These are phyloP conservation scores for Pseudonitzschia pungens DNA, from an alignment of 108 stramenopile species.

Conservation along the genomic window DNA sequence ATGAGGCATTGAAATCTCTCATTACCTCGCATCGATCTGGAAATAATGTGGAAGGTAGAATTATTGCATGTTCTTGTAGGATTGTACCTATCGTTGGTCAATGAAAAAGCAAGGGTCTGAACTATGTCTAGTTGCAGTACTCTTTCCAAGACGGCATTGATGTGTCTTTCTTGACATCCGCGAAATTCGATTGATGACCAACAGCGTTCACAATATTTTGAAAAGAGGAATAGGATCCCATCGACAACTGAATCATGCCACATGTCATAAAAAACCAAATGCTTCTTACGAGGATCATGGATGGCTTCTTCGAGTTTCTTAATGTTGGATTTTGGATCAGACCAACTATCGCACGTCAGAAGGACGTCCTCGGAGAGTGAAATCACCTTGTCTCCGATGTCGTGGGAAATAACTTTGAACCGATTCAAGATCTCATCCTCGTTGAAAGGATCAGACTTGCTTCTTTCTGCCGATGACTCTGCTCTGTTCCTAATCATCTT, in stretches of 20 bases:
- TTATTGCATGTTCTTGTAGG: constrained; percentile 1
- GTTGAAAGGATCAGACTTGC: constrained; percentile 59
- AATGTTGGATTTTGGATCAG: constrained; percentile 16
- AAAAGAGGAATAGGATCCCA: background rate
- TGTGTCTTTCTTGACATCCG: constrained; percentile 16
- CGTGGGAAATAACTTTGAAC: constrained; percentile 15
- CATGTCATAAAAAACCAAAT: constrained; percentile 23
- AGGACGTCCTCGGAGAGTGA: constrained; percentile 12
- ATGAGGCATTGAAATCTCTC: constrained; percentile 16
- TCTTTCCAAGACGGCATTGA: constrained; percentile 16
- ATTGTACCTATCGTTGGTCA: constrained; percentile 15
- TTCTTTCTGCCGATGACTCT: background rate
- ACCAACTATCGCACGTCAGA: constrained; percentile 15
- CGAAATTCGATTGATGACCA: constrained; percentile 18
- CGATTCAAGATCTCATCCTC: constrained; percentile 93
- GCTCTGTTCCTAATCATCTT: background rate
- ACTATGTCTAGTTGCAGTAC: constrained; percentile 12
- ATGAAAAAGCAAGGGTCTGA: constrained; percentile 15
- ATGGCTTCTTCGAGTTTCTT: constrained; percentile 13
- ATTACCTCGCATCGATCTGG: constrained; percentile 13
- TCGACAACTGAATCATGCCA: constrained; percentile 15
- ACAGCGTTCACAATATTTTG: background rate
- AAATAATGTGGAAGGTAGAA: constrained; percentile 13
- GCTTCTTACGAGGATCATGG: constrained; percentile 19
- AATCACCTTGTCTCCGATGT: constrained; percentile 20